Base-by-base conservation (phyloP, 345 rosid genomes). In the Sonneratia caseolaris region DNA sequence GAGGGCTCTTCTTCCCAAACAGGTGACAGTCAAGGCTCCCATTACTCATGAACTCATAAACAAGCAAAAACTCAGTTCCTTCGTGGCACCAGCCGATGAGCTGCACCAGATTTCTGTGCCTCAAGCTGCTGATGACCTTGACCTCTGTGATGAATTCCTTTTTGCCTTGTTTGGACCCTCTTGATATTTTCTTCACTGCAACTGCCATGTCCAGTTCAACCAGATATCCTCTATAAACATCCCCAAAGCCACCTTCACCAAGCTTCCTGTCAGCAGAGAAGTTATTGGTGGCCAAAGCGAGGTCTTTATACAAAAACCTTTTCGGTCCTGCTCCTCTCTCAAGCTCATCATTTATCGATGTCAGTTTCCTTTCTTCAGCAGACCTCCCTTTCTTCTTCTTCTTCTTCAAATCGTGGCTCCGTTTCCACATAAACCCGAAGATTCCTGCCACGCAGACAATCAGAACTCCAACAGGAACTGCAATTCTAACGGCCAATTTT, bases 21-120 rank as follows among this genome's bases (percentile, higher is more conserved):
- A 89, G 79, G 70, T 87, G 92, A 1, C 75, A 66, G 47, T 91
- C 82, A 3, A 87, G 87, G 76, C 90, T 89, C 1, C 90, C 80
- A 32, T 91, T 86, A 2, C 86, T 83, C 91, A 91, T 86, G 81
- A 87, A 84, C 79, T 91, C 90, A 8, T 89, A 89, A 0, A 86
- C 82, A 13, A 91, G 84, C 14, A 89, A 72, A 68, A 91, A 84
- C 74, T 87, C 86, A 10, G 71, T 79, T 64, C 48, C 79, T 18
- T 90, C 89, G 62, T 85, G 91, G 64, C 96, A 85, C 90, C 89
- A 88, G 57, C 96, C 93, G 0, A 90, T 76, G 40, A 90, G 87
- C 53, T 86, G 88, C 16, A 83, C 96, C 22, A 88, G 75, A 72
- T 88, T 88, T 0, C 85, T 56, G 68, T 78, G 91, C 24, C 96